Conservation (phyloP, 495 filamentous ascomycete genomes). For the Neurospora tetrasperma region DNA sequence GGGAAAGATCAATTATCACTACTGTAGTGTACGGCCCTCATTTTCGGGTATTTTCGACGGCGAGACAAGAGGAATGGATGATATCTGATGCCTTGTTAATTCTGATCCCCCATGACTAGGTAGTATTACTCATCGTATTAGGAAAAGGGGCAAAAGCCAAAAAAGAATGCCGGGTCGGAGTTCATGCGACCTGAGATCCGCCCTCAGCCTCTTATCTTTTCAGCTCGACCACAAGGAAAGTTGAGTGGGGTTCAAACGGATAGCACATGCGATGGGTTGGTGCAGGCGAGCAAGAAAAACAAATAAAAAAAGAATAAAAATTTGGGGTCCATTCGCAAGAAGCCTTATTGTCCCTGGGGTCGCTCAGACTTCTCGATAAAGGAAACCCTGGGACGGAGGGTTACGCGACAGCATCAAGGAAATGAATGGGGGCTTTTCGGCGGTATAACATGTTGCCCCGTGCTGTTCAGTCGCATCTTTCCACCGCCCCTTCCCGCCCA, state of each 20-base stretch:
- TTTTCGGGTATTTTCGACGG: neutral
- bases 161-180: neutral
- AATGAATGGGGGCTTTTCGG: neutral
- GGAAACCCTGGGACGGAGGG: neutral
- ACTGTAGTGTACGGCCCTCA: neutral
- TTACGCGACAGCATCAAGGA: neutral
- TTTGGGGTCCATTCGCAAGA: neutral
- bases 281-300: neutral
- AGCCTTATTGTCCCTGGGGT: neutral
- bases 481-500: constrained; percentile 1
- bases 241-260: neutral
- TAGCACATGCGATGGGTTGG: neutral
- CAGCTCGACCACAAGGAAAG: neutral
- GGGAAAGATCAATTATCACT: neutral
- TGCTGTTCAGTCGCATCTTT: neutral
- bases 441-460: neutral
- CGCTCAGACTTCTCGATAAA: neutral
- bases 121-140: neutral
- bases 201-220: neutral
- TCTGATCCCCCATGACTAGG: neutral
- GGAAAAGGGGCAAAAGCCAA: neutral
- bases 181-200: neutral
- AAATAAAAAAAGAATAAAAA: neutral
- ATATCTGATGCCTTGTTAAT: neutral
- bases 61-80: neutral